Base-by-base conservation (phyloP, 2,329 filamentous ascomycete genomes). In the Xylariaceae sp. region DNA sequence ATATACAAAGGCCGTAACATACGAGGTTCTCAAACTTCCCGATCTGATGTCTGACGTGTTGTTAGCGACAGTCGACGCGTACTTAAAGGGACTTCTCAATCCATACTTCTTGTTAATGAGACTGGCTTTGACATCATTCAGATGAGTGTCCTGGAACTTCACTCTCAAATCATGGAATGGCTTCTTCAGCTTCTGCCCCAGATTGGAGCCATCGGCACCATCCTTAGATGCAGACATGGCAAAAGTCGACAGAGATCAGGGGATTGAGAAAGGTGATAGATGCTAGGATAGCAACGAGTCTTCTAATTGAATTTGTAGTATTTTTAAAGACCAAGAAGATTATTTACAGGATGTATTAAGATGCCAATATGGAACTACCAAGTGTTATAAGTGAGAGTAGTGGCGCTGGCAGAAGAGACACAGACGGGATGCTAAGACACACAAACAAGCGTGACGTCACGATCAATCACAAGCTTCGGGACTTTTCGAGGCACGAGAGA, bases 21-120 rank as follows among this genome's bases (percentile, higher is more conserved):
- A 86, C 82, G 66, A 88, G 65, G 65, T 88, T 88, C 47, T 74
- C 81, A 53, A 87, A 74, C 70, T 88, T 88, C 56, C 85, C 85
- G 66, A 87, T 78, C 60, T 85, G 78, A 64, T 86, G 77, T 51
- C 79, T 81, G 51, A 2, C 13, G 35, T 9, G 48, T 35, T 15
- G 52, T 55, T 35, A 55, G 37, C 49, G 18, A 52, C 11, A 55
- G 37, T 35, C 15, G 52, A 13, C 17, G 9, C 9, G 3, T 23
- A 23, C 30, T 15, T 7, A 6, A 53, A 30, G 23, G 10, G 51
- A 45, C 35, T 3, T 34, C 52, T 50, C 23, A 37, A 30, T 44
- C 55, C 64, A 37, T 68, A 85, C 83, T 87, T 87, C 68, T 83
- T 81, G 67, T 87, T 80, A 55, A 78, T 78, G 39, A 87, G 69